Percentiles rank a stretch among this genome's conserved stretches.
Evolutionary conservation across 768 basidiomycete species (phyloP).

Genomic region (Suillus spraguei): DNA sequence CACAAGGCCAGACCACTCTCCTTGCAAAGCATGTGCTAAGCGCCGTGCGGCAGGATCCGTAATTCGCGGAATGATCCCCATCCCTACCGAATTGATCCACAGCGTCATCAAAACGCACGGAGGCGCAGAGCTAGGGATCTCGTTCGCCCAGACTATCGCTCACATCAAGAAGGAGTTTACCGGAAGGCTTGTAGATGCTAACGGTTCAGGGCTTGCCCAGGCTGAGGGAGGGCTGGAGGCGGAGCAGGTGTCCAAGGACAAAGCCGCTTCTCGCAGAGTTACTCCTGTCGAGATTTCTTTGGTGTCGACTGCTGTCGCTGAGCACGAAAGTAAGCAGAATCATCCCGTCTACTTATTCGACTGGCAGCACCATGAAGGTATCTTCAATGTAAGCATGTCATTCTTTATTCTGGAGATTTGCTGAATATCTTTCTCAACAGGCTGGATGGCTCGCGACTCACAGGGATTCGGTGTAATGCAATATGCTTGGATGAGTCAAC

Average conservation of each 20-base stretch:
- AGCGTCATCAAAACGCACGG: conserved; percentile 21
- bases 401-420: not conserved
- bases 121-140: not conserved
- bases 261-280: conserved; percentile 15
- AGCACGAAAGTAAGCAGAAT: conserved; percentile 16
- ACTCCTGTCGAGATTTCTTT: conserved; percentile 24
- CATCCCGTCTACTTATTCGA: conserved; percentile 25
- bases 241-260: conserved; percentile 3
- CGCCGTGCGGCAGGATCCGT: conserved; percentile 22
- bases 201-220: conserved; percentile 18
- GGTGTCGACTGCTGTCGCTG: conserved; percentile 26
- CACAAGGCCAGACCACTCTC: conserved; percentile 23
- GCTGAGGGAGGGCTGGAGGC: conserved; percentile 18
- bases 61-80: conserved; percentile 28
- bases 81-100: conserved; percentile 24
- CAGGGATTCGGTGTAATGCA: not conserved
- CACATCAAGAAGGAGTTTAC: conserved; percentile 20
- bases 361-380: conserved; percentile 21
- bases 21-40: conserved; percentile 27
- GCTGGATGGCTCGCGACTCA: conserved; percentile 14
- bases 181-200: conserved; percentile 21
- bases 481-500: not conserved
- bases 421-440: conserved; percentile 5
- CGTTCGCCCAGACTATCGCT: conserved; percentile 18
- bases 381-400: conserved; percentile 24